Conservation (phyloP, 1,284 basidiomycete genomes). For the Puccinia horiana region DNA sequence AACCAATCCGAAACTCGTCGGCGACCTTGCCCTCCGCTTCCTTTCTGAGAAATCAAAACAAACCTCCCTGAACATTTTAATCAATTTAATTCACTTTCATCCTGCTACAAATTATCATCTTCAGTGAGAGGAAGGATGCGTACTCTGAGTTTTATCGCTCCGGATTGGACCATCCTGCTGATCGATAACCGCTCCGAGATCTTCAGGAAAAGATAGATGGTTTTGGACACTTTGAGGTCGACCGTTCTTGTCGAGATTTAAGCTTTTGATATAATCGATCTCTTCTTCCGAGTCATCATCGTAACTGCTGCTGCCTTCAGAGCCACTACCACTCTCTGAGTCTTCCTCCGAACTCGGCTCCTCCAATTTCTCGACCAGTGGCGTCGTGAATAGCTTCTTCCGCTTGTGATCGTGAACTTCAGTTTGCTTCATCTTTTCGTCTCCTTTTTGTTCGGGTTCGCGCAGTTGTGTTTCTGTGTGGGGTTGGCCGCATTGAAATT, state of each 20-base stretch:
- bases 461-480: neutral
- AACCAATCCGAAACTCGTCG: conserved; percentile 39
- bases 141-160: conserved; percentile 36
- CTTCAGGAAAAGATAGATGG: neutral
- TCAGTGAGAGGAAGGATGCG: neutral
- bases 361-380: neutral
- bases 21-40: conserved; percentile 46
- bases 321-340: neutral
- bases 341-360: conserved; percentile 39
- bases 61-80: neutral
- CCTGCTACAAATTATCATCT: no score
- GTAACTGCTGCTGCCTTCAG: conserved; percentile 13
- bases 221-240: neutral
- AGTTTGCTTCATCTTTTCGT: neutral
- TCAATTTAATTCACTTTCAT: conserved; percentile 7
- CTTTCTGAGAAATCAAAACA: conserved; percentile 31
- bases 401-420: conserved; percentile 1
- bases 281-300: conserved; percentile 13
- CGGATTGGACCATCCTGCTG: neutral
- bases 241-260: conserved; percentile 40
- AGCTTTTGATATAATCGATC: conserved; percentile 27
- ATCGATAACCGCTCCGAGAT: neutral
- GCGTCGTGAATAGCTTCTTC: neutral
- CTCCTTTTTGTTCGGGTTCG: neutral
- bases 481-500: neutral